Base-by-base conservation (phyloP, 208 protist genomes). In the Leishmania turanica region DNA sequence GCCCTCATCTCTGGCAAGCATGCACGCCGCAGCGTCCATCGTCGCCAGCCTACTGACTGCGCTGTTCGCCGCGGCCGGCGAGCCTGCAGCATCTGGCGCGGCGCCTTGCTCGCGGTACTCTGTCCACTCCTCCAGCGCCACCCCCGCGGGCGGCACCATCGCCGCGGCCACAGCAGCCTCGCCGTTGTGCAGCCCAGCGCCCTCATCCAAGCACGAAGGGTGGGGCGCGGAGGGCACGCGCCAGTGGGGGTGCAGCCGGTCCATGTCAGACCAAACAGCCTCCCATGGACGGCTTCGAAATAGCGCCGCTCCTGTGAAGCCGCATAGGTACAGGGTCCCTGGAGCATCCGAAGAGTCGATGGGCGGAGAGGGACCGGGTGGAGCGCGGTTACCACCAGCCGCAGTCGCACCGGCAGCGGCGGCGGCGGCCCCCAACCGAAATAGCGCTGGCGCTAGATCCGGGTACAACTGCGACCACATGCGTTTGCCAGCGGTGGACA, bases 251-350 rank as follows among this genome's bases (percentile, higher is more conserved):
- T 86, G 66, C 24, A 79, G 62, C 6, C 78, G 78, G 21, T 75
- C 66, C 81, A 84, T 81, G 78, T 75, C 84, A 2, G 40, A 65
- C 80, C 82, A 81, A 60, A 84, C 81, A 6, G 37, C 56, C 40
- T 51, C 53, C 64, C 75, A 77, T 27, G 49, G 60, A 1, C 83
- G 81, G 15, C 78, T 88, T 37, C 81, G 84, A 56, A 93, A 93
- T 19, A 92, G 78, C 11, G 87, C 90, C 0, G 88, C 88, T 15
- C 90, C 90, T 40, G 87, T 92, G 83, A 92, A 93, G 84, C 90
- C 90, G 80, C 90, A 93, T 49, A 93, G 69, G 21, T 91, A 81
- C 75, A 93, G 70, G 6, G 70, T 37, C n/a, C 90, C 90, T 1
- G 86, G 84, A 3, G 45, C 47, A 40, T 51, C 56, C 34, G 34